These are phyloP conservation scores for Melanomma pulvis-pyrius DNA, from an alignment of 495 filamentous ascomycete species.

Conservation along the genomic window DNA sequence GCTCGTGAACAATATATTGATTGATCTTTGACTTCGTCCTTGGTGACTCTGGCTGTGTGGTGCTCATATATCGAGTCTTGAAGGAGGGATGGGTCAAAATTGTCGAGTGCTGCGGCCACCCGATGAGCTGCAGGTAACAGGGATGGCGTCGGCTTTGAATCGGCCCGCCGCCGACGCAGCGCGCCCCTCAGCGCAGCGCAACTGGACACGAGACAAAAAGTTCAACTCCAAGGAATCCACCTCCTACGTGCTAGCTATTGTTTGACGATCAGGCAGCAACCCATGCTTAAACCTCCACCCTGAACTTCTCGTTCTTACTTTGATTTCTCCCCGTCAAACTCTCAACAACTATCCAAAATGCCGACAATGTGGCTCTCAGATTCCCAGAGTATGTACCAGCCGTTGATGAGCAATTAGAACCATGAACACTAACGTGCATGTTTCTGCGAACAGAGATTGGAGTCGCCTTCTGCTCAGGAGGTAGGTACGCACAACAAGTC, in stretches of 20 bases:
- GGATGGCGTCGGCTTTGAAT: constrained; percentile 1
- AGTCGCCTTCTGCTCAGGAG: constrained; percentile 91
- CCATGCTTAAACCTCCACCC: constrained; percentile 1
- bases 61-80: neutral
- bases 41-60: neutral
- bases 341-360: constrained; percentile 47
- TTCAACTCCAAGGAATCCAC: neutral
- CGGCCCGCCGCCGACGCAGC: constrained; percentile 6
- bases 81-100: neutral
- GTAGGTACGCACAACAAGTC: constrained; percentile 61
- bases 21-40: neutral
- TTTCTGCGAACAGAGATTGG: constrained; percentile 72
- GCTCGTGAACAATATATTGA: neutral
- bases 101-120: neutral
- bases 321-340: neutral
- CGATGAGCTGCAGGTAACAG: neutral
- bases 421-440: constrained; percentile 2
- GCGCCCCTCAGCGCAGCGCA: constrained; percentile 10
- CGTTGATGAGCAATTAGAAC: neutral
- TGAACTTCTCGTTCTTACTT: neutral
- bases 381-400: constrained; percentile 74
- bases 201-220: constrained; percentile 32
- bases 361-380: constrained; percentile 94
- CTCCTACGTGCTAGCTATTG: constrained; percentile 21
- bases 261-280: constrained; percentile 2